Percentiles rank a stretch among this genome's conserved stretches.
phyloP scores from a whole-genome alignment of 2,329 filamentous ascomycete genomes.

The Exophiala xenobiotica region DNA sequence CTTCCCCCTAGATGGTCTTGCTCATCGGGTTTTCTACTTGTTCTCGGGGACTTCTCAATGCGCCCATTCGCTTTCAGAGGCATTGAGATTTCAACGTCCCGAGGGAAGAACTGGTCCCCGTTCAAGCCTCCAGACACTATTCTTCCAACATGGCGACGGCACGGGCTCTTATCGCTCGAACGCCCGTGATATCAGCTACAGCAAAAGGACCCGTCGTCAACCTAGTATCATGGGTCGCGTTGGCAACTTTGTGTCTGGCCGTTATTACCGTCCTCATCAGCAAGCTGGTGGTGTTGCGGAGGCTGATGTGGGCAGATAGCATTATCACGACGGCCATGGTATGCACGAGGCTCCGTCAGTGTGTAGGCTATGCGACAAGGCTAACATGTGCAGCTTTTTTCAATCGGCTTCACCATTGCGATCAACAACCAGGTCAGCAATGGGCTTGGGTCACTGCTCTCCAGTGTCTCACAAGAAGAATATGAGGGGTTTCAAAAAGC shows the following conservation, averaged over 20 bases:
- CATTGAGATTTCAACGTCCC: too few relatives aligned
- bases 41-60: too few relatives aligned
- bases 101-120: too few relatives aligned
- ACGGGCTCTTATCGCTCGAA: constrained; percentile 5
- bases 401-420: constrained; percentile 23
- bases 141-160: too few relatives aligned
- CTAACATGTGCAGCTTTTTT: constrained; percentile 4
- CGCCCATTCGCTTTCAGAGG: too few relatives aligned
- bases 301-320: constrained; percentile 25
- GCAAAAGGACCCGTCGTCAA: constrained; percentile 20
- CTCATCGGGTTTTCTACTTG: too few relatives aligned
- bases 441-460: constrained; percentile 25
- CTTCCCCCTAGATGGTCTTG: too few relatives aligned
- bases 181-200: constrained; percentile 9
- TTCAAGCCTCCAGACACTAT: too few relatives aligned
- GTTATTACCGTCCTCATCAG: constrained; percentile 27
- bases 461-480: constrained; percentile 6
- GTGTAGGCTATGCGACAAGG: not conserved
- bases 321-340: constrained; percentile 27
- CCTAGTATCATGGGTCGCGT: constrained; percentile 15
- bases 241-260: constrained; percentile 20
- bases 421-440: constrained; percentile 26
- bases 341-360: not conserved
- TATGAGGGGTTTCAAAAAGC: constrained; percentile 23
- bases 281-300: constrained; percentile 25